Conservation (phyloP, 148 eudicot species). For the Amaranthus hypochondriacus region DNA sequence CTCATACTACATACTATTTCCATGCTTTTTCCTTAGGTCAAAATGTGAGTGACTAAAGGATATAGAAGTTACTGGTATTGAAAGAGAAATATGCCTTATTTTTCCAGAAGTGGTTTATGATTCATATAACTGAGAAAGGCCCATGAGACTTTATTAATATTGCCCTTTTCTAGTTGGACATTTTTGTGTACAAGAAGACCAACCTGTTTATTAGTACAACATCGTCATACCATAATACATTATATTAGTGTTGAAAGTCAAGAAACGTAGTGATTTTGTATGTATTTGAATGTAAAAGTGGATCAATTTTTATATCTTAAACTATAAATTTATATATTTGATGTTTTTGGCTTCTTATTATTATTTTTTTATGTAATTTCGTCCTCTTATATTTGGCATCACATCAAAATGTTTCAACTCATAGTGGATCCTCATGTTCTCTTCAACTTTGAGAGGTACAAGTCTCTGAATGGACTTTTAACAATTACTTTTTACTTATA, state of each 20-base stretch:
- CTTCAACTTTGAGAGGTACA: background rate
- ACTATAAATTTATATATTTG: no score
- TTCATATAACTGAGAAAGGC: background rate
- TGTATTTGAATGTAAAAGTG: background rate
- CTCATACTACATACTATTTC: no score
- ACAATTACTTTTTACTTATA: no score
- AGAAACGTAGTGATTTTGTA: background rate
- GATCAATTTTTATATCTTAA: background rate
- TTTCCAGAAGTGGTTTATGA: slow-evolving; percentile 6
- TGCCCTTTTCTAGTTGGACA: slow-evolving; percentile 1
- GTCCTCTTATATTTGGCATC: slow-evolving; percentile 2
- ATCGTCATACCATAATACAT: background rate
- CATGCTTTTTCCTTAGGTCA: no score
- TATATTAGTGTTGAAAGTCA: background rate
- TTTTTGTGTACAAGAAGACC: background rate
- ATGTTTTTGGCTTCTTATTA: background rate
- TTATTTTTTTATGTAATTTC: background rate
- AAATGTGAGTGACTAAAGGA: no score
- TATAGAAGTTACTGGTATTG: no score
- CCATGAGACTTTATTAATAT: slow-evolving; percentile 8
- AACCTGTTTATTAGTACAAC: background rate
- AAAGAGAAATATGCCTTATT: slow-evolving; percentile 2
- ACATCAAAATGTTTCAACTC: background rate
- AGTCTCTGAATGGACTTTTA: background rate
- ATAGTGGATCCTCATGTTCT: background rate